Evolutionary conservation across 345 rosid species (phyloP).

Genomic region (Citropsis articulata): DNA sequence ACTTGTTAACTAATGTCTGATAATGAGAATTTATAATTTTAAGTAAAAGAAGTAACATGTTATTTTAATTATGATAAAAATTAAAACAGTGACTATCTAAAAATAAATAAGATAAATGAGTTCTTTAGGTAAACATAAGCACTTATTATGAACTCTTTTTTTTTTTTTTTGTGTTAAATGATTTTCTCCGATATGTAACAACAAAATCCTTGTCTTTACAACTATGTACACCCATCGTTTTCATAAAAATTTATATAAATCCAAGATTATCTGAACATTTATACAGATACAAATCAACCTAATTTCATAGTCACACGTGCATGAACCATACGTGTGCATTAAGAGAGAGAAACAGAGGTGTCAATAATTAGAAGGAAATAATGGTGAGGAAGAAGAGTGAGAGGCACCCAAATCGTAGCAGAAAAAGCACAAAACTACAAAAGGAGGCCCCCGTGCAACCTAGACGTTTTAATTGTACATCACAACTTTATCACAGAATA

Average conservation of each 20-base stretch:
- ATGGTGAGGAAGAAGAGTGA: neutral
- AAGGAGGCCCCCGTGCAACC: constrained; percentile 87
- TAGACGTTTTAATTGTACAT: constrained; percentile 35
- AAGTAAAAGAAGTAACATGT: neutral
- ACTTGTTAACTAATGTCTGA: neutral
- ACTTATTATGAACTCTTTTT: no score
- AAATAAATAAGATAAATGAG: no score
- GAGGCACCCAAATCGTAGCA: constrained; percentile 22
- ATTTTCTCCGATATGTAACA: no score
- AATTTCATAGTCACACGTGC: constrained; percentile 1
- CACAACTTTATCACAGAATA: constrained; percentile 28
- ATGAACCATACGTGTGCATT: neutral
- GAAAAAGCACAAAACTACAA: constrained; percentile 44
- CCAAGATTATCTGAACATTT: neutral
- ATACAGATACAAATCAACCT: neutral
- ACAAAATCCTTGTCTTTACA: neutral
- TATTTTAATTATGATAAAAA: no score
- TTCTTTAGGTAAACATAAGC: no score
- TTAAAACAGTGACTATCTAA: no score
- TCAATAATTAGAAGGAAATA: constrained; percentile 21
- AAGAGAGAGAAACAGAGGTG: neutral
- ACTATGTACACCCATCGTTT: neutral
- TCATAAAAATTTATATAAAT: neutral
- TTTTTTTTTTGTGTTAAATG: no score
- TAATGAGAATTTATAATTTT: neutral